A percentile compares a stretch with the other conserved stretches of the same genome.
phyloP scores from a whole-genome alignment of 305 asterid genomes.

The Ilex paraguariensis region DNA sequence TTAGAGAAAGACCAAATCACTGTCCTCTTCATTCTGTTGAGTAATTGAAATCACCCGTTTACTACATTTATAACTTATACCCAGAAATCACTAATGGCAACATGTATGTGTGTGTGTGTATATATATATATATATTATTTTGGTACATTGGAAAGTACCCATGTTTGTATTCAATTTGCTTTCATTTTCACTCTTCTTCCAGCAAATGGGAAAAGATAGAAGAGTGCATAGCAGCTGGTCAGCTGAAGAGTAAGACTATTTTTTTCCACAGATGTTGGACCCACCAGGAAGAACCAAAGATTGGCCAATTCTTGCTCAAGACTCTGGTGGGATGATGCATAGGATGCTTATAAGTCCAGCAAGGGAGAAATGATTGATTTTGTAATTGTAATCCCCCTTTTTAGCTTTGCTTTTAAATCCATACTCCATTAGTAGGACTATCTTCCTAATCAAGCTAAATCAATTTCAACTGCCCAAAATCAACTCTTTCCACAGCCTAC shows the following conservation, averaged over 20 bases:
- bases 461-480: not conserved
- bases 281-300: not conserved
- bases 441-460: conserved; percentile 49
- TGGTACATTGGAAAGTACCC: too few species aligned
- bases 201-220: too few species aligned
- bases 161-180: too few species aligned
- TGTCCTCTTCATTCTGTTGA: not conserved
- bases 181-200: too few species aligned
- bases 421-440: conserved; percentile 15
- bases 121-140: too few species aligned
- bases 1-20: not conserved
- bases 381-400: conserved; percentile 1
- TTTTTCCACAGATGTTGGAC: not conserved
- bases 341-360: conserved; percentile 54
- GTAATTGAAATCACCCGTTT: not conserved
- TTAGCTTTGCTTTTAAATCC: conserved; percentile 17
- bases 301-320: not conserved
- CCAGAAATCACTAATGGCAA: too few species aligned
- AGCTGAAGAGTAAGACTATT: not conserved
- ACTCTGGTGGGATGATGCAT: conserved; percentile 26
- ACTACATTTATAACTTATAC: too few species aligned
- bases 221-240: not conserved
- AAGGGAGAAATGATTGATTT: conserved; percentile 24
- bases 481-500: too few species aligned
- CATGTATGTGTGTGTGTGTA: too few species aligned